These are phyloP conservation scores for Aureobasidium sp. DNA, from an alignment of 2,329 filamentous ascomycete species.

Conservation along the genomic window DNA sequence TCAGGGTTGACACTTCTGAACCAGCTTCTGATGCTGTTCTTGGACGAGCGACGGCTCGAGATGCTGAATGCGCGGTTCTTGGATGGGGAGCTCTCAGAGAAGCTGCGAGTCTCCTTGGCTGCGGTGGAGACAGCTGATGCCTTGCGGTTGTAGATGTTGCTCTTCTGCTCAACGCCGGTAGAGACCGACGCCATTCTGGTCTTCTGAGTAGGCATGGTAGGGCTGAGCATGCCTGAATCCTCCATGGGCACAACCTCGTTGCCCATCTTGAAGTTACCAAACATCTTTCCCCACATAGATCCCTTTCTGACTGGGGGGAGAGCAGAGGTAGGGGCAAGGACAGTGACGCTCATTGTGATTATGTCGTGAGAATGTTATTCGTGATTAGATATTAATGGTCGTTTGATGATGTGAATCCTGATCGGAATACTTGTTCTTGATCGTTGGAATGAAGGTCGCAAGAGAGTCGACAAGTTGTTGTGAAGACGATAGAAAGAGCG, in stretches of 20 bases:
- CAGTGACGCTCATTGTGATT: slow-evolving; percentile 8
- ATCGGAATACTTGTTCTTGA: slow-evolving; percentile 1
- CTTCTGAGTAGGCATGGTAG: background rate
- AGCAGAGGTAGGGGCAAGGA: slow-evolving; percentile 11
- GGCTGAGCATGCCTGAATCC: slow-evolving; percentile 1
- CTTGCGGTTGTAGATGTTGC: slow-evolving; percentile 3
- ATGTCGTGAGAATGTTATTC: slow-evolving; percentile 3
- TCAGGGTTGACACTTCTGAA: slow-evolving; percentile 14
- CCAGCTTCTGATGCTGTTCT: slow-evolving; percentile 11
- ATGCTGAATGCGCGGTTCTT: slow-evolving; percentile 10
- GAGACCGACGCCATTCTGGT: background rate
- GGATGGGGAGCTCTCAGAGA: background rate
- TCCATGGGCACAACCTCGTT: background rate
- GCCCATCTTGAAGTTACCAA: slow-evolving; percentile 10
- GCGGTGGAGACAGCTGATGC: background rate
- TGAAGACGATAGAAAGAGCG: slow-evolving; percentile 6
- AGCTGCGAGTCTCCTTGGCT: background rate
- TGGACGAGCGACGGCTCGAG: slow-evolving; percentile 12
- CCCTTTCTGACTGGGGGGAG: slow-evolving; percentile 2
- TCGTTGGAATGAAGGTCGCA: background rate
- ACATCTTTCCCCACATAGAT: slow-evolving; percentile 13
- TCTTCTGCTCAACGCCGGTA: slow-evolving; percentile 1
- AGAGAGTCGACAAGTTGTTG: background rate
- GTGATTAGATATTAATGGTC: slow-evolving; percentile 2
- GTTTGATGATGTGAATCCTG: background rate